phyloP scores from a whole-genome alignment of 805 yeast genomes.

The Cephaloascus albidus region DNA sequence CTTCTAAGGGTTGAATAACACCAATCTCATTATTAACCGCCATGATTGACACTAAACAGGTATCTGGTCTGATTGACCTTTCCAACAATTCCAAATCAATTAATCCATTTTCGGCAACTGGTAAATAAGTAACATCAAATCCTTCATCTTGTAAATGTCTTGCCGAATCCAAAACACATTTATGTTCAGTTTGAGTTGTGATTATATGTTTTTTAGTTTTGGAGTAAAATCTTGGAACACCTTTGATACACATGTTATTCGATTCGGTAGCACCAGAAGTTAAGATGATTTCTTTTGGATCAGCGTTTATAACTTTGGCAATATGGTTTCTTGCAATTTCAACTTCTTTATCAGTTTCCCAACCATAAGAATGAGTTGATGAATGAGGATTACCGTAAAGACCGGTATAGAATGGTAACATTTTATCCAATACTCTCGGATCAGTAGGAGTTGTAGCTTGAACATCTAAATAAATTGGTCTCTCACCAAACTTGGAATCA shows the following conservation, averaged over 20 bases:
- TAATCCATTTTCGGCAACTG: slow-evolving; percentile 75
- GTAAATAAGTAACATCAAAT: slow-evolving; percentile 87
- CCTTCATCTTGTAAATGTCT: slow-evolving; percentile 95
- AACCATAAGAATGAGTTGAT: slow-evolving; percentile 93
- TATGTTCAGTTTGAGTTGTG: slow-evolving; percentile 96
- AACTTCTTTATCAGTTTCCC: slow-evolving; percentile 95
- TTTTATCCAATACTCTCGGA: slow-evolving; percentile 87
- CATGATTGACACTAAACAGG: slow-evolving; percentile 87
- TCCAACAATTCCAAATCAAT: slow-evolving; percentile 71
- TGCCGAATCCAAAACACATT: slow-evolving; percentile 96
- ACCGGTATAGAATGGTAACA: slow-evolving; percentile 83
- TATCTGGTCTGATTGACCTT: slow-evolving; percentile 80
- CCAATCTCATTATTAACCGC: slow-evolving; percentile 98
- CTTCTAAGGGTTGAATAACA: slow-evolving; percentile 91
- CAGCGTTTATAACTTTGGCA: slow-evolving; percentile 82
- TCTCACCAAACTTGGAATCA: slow-evolving; percentile 44
- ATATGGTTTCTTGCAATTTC: slow-evolving; percentile 78
- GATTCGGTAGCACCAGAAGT: slow-evolving; percentile 98
- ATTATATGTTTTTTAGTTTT: slow-evolving; percentile 89
- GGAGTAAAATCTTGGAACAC: slow-evolving; percentile 88
- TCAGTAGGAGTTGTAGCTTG: slow-evolving; percentile 99
- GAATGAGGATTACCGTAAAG: slow-evolving; percentile 97
- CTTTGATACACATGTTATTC: slow-evolving; percentile 90
- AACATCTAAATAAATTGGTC: slow-evolving; percentile 94
- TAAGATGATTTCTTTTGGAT: slow-evolving; percentile 93